Percentiles rank a stretch among this genome's conserved stretches.
These are phyloP conservation scores for Naganishia liquefaciens DNA, from an alignment of 1,284 basidiomycete genomes.

Conservation along the genomic window DNA sequence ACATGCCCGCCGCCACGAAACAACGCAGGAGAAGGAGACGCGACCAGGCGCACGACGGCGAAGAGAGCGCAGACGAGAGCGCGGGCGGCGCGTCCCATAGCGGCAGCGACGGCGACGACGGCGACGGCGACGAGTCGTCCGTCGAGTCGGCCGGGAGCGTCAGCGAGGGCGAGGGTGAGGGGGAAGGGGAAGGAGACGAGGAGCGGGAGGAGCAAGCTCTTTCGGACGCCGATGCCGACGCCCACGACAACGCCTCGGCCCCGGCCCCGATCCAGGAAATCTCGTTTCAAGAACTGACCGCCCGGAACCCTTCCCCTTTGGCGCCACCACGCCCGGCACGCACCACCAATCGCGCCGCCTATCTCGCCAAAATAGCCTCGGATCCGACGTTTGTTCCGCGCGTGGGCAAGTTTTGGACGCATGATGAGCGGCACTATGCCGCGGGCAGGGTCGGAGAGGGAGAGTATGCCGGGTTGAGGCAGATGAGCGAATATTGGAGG, in stretches of 20 bases:
- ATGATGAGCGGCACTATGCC: conserved; percentile 68
- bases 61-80: conserved; percentile 45
- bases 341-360: conserved; percentile 55
- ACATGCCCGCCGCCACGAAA: conserved; percentile 47
- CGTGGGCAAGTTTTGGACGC: conserved; percentile 86
- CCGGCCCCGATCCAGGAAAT: no score
- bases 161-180: conserved; percentile 6
- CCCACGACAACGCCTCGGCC: no score
- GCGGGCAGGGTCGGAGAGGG: conserved; percentile 63
- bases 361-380: conserved; percentile 35
- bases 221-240: not conserved
- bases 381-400: conserved; percentile 84
- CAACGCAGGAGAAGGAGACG: conserved; percentile 51
- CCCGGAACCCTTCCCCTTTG: conserved; percentile 29
- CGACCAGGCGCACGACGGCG: conserved; percentile 48
- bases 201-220: not conserved
- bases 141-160: not conserved
- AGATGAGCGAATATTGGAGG: conserved; percentile 68
- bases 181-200: conserved; percentile 1
- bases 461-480: conserved; percentile 75
- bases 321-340: conserved; percentile 38
- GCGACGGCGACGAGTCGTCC: conserved; percentile 22
- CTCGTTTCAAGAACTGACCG: not conserved
- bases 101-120: conserved; percentile 6
- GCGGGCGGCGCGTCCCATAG: no score